These are phyloP conservation scores for Cochliopodium minus DNA, from an alignment of 208 protist genomes.

Conservation along the genomic window DNA sequence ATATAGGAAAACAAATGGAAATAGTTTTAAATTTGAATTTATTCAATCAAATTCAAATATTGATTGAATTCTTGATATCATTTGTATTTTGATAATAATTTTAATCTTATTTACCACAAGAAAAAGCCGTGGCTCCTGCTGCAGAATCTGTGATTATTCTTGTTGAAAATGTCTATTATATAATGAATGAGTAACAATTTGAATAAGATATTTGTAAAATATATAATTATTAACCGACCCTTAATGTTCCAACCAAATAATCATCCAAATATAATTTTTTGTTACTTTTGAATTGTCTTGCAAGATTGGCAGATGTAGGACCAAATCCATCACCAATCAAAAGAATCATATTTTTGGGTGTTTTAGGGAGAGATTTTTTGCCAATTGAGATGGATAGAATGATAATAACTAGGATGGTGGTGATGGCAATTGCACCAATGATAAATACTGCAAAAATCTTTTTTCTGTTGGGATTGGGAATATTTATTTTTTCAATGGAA, in stretches of 20 bases:
- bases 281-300: not conserved
- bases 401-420: no score
- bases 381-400: no score
- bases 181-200: not conserved
- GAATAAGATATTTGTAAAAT: not conserved
- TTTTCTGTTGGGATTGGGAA: no score
- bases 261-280: not conserved
- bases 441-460: no score
- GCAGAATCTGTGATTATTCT: not conserved
- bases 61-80: not conserved
- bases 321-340: conserved; percentile 1
- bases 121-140: not conserved
- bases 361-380: no score
- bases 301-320: not conserved
- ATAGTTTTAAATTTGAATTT: not conserved
- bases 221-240: not conserved
- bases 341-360: not conserved
- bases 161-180: not conserved
- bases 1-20: no score
- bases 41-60: not conserved
- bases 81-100: not conserved
- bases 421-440: no score
- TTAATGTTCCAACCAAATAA: not conserved
- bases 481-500: no score
- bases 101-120: not conserved